Evolutionary conservation across 2,329 filamentous ascomycete genomes (phyloP).

Genomic region (Exophiala xenobiotica): DNA sequence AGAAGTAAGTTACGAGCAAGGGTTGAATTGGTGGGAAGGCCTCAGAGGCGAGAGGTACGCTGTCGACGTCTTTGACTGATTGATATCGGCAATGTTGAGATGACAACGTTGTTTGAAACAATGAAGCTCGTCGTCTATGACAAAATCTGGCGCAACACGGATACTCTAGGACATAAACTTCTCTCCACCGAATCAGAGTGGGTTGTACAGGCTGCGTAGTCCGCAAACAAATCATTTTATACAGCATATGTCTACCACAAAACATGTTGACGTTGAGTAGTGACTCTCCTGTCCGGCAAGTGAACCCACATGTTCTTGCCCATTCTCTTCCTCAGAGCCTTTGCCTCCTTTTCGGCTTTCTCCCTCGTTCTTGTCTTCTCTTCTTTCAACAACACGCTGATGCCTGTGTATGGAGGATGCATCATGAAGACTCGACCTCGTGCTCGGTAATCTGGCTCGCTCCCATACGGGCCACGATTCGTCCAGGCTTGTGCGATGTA

Average conservation of each 20-base stretch:
- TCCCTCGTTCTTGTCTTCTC: slow-evolving; percentile 84
- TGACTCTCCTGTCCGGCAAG: slow-evolving; percentile 80
- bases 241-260: slow-evolving; percentile 65
- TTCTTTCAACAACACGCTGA: slow-evolving; percentile 85
- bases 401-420: slow-evolving; percentile 69
- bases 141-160: no score
- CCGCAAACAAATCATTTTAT: slow-evolving; percentile 65
- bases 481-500: slow-evolving; percentile 96
- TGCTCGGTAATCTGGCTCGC: slow-evolving; percentile 68
- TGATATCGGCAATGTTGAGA: no score
- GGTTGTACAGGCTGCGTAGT: slow-evolving; percentile 44
- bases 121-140: no score
- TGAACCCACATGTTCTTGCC: slow-evolving; percentile 77
- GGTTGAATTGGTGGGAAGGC: slow-evolving; percentile 32
- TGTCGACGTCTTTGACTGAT: slow-evolving; percentile 29
- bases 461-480: slow-evolving; percentile 67
- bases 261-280: slow-evolving; percentile 84
- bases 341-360: slow-evolving; percentile 73
- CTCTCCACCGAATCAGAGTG: no score
- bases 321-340: slow-evolving; percentile 70
- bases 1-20: slow-evolving; percentile 41
- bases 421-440: slow-evolving; percentile 69
- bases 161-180: no score
- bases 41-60: slow-evolving; percentile 28
- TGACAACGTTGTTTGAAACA: no score